A percentile compares a stretch with the other conserved stretches of the same genome.
phyloP scores from a whole-genome alignment of 1,284 basidiomycete species.

The Golubevia sp. region DNA sequence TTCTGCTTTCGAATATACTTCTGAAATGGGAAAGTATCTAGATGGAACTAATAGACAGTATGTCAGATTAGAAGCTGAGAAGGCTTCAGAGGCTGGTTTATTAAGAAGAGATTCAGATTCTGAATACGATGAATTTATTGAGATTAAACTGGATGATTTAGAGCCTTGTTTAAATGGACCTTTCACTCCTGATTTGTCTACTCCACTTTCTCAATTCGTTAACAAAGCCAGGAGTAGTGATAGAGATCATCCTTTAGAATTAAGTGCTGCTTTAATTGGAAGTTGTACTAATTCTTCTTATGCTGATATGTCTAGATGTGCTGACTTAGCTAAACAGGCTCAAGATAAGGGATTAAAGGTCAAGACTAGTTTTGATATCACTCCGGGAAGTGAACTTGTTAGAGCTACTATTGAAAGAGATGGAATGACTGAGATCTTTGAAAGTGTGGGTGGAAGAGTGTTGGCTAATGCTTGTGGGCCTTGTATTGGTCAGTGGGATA shows the following conservation, averaged over 20 bases:
- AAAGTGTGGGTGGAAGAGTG: slow-evolving; percentile 86
- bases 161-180: slow-evolving; percentile 93
- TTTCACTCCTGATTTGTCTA: slow-evolving; percentile 95
- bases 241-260: slow-evolving; percentile 80
- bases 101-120: slow-evolving; percentile 82
- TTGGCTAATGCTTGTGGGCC: slow-evolving; percentile 98
- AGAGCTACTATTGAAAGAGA: slow-evolving; percentile 97
- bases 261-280: slow-evolving; percentile 90
- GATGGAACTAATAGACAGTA: slow-evolving; percentile 85
- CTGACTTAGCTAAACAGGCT: slow-evolving; percentile 88
- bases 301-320: slow-evolving; percentile 75
- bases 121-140: slow-evolving; percentile 94
- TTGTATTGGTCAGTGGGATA: slow-evolving; percentile 99
- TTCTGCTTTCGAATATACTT: slow-evolving; percentile 93
- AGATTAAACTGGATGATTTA: slow-evolving; percentile 87
- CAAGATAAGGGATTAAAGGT: slow-evolving; percentile 78
- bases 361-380: slow-evolving; percentile 93
- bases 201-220: slow-evolving; percentile 89
- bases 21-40: slow-evolving; percentile 83
- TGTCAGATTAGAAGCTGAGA: slow-evolving; percentile 84
- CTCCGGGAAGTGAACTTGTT: slow-evolving; percentile 96
- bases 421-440: slow-evolving; percentile 76
- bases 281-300: slow-evolving; percentile 84
- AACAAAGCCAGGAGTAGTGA: slow-evolving; percentile 78
- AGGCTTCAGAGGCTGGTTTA: slow-evolving; percentile 78